Base-by-base conservation (phyloP, 306 rosid species). In the Arachis stenosperma region DNA sequence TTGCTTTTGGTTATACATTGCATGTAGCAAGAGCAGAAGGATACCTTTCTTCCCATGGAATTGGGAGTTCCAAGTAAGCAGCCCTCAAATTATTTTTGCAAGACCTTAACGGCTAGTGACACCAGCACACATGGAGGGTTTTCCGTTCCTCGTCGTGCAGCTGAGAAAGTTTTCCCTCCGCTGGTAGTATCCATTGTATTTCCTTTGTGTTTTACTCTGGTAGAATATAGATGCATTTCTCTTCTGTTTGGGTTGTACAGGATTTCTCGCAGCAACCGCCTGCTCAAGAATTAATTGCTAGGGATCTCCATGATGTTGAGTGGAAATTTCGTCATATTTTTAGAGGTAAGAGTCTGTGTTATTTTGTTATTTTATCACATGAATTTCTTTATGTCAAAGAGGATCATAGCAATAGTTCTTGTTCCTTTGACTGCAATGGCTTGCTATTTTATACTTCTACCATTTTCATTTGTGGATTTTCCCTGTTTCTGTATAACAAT, bases 71-170 rank as follows among this genome's bases (percentile, higher is more conserved):
- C 93, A 48, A 90, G 93, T 75, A 90, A 81, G 88, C 97, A 90
- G 83, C 97, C 97, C 27, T 78, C 97, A 0, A 90, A 90, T 78
- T 90, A 90, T 75, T 90, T 90, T 79, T 90, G 97, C 93, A 90
- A 90, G 89, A 90, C 93, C 63, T 75, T 90, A 82, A 90, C 97
- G 3, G 97, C 97, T 0, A 90, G 97, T 71, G 97, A 90, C 80
- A 90, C 97, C 13, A 90, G 97, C 74, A 90, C 97, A 30, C 97
- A 90, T 77, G 97, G 97, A 80, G 97, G 97, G 52, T 90, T 90
- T 79, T 90, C 97, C 60, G 97, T 90, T 81, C 97, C 97, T 74
- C 97, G 97, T 65, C 97, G 97, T 67, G 97, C 97, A 3, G 97
- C 97, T 5, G 97, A 90, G 82, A 90, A 90, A 90, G 97, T 90